Conservation (phyloP, 768 basidiomycete species). For the Mycena floridula region DNA sequence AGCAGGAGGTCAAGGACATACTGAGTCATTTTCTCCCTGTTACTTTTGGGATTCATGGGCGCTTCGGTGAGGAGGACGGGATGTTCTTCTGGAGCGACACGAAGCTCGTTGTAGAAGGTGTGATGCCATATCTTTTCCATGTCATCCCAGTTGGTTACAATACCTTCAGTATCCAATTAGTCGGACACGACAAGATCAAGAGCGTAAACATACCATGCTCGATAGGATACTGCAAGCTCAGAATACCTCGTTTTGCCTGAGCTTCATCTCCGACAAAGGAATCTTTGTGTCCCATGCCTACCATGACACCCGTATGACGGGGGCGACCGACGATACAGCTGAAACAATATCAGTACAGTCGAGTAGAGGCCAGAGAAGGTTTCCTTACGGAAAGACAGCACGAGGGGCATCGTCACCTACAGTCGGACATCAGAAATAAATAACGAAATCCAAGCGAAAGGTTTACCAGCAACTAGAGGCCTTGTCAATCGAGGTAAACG, state of each 20-base stretch:
- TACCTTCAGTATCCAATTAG: no score
- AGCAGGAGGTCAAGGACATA: no score
- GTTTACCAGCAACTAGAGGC: slow-evolving; percentile 57
- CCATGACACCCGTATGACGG: slow-evolving; percentile 93
- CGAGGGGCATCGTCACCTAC: slow-evolving; percentile 85
- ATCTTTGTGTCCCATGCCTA: slow-evolving; percentile 95
- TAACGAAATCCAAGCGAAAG: slow-evolving; percentile 3
- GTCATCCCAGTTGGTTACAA: slow-evolving; percentile 75
- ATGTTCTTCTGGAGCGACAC: slow-evolving; percentile 68
- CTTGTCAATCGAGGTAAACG: slow-evolving; percentile 11
- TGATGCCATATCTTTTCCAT: no score
- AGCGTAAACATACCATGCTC: slow-evolving; percentile 88
- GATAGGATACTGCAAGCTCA: slow-evolving; percentile 89
- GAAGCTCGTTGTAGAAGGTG: slow-evolving; percentile 84
- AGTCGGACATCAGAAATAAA: no score
- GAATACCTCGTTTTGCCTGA: slow-evolving; percentile 92
- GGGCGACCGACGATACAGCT: slow-evolving; percentile 94
- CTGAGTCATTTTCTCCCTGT: slow-evolving; percentile 65
- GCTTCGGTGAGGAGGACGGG: slow-evolving; percentile 51
- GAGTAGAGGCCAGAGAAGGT: background rate
- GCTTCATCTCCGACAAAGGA: slow-evolving; percentile 95
- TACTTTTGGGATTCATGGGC: slow-evolving; percentile 61
- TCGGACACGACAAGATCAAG: no score
- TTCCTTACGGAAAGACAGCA: slow-evolving; percentile 92
- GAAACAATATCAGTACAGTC: background rate